Base-by-base conservation (phyloP, 2,329 filamentous ascomycete species). In the Pseudopyricularia cyperi region DNA sequence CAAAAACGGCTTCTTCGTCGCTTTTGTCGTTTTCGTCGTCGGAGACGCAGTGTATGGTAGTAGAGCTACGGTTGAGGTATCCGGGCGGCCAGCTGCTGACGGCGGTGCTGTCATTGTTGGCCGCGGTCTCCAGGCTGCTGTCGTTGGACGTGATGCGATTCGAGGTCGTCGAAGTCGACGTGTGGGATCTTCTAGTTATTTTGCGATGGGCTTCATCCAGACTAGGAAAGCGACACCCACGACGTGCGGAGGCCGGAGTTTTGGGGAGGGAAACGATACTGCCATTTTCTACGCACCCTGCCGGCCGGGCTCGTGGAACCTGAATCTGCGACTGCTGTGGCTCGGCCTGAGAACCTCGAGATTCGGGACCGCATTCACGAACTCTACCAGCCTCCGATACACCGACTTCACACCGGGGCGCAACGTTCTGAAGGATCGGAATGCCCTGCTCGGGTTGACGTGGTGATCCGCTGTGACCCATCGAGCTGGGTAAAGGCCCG, bases 191-290 rank as follows among this genome's bases (percentile, higher is more conserved):
- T 4, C 62, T 58, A 8, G 66, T 67, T 53, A 72, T 71, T 33
- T 65, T 67, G 4, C 62, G 60, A 52, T 69, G 65, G 1, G 69
- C 69, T 34, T 70, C 68, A 26, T 60, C 60, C 1, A 71, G 57
- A 51, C 66, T 64, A 26, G 61, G 59, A 52, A 70, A 71, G 28
- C 66, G 59, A 6, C 59, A 61, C 4, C 62, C 64, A 28, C 65
- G 65, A 9, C 46, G 51, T 14, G 35, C 15, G 34, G 53, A 9
- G 17, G 46, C 7, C 48, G 48, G 37, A 35, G 37, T 22, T 39
- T 37, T n/a, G 24, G 48, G 48, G 14, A 28, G 8, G 24, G 32
- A 33, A 14, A 28, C 19, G 8, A 26, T 8, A 37, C 33, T 26
- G 48, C 48, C 7, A 24, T 44, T 24, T 9, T 19, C 39, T 44